Evolutionary conservation across 768 basidiomycete genomes (phyloP), one percentile per base, ranked within the genome.

Genomic region (Krasilnikovozyma curviuscula): DNA sequence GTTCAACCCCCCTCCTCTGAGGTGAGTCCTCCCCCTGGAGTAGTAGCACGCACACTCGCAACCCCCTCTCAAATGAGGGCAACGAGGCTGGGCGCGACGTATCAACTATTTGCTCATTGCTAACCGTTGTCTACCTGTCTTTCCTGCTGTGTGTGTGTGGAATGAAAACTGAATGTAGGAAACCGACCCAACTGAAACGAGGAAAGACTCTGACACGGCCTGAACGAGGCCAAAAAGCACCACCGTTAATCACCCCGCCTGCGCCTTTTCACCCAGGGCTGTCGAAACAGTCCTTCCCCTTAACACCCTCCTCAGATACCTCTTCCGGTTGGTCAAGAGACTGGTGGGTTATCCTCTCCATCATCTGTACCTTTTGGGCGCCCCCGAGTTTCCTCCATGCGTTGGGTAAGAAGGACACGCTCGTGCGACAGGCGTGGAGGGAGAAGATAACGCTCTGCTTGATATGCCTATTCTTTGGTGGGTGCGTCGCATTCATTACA

Each of bases 201-300:
- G 83, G 83, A 61, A 98, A 97, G 71, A 98, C 93, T 6, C 77
- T 98, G 56, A 95, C 84, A 43, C 75, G 85, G 50, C 93, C 93
- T 59, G 93, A 98, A 69, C 78, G 93, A 49, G 73, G 83, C 61
- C 83, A 95, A 41, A 86, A 86, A 4, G 84, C 88, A 30, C 81
- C 82, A 14, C 89, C 91, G 5, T 78, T 98, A 59, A 89, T 98
- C 53, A 85, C 83, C 47, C 85, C 89, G 6, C 74, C 78, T 9
- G 67, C 71, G 1, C 63, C 68, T 32, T 67, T 69, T 49, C 58
- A 65, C 1, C 55, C 67, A 16, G 55, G n/a, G 46, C 44, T 25
- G 39, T 52, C 40, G n/a, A 53, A 48, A 44, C 53, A 33, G 50
- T 56, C 42, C 30, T 57, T 59, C 21, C 58, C 57, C 16, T 54